Evolutionary conservation across 371 early-diverging fungal species (phyloP).

Genomic region (Enteropsectra breve): DNA sequence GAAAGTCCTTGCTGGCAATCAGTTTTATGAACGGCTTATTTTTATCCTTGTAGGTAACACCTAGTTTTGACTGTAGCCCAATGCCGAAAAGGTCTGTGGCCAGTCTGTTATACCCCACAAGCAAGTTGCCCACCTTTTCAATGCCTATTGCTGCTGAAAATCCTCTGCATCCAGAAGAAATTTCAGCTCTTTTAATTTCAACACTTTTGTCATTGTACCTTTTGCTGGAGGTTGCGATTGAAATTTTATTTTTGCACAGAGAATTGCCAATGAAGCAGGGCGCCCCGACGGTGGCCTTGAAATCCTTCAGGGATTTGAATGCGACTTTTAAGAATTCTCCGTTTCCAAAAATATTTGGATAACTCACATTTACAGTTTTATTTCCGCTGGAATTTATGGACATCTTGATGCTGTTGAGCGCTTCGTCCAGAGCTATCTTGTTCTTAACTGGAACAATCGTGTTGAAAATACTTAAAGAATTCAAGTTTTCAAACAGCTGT

Average conservation of each 20-base stretch:
- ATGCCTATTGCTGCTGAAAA: not conserved
- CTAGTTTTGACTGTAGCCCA: not conserved
- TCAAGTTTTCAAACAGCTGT: conserved; percentile 9
- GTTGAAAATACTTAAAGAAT: conserved; percentile 3
- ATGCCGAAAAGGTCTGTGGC: not conserved
- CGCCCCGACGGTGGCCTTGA: not conserved
- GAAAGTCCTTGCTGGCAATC: not conserved
- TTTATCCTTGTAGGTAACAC: not conserved
- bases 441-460: not conserved
- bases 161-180: not conserved
- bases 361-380: conserved; percentile 1
- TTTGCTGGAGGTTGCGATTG: not conserved
- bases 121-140: not conserved
- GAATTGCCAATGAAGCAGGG: not conserved
- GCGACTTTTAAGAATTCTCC: conserved; percentile 20
- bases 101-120: not conserved
- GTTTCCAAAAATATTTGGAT: conserved; percentile 14
- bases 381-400: not conserved
- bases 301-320: not conserved
- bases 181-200: not conserved
- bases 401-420: conserved; percentile 2
- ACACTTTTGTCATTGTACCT: conserved; percentile 11
- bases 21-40: conserved; percentile 3
- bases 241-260: not conserved
- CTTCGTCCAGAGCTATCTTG: conserved; percentile 3